Evolutionary conservation across 495 filamentous ascomycete genomes (phyloP).

Genomic region (Eremomyces bilateralis): DNA sequence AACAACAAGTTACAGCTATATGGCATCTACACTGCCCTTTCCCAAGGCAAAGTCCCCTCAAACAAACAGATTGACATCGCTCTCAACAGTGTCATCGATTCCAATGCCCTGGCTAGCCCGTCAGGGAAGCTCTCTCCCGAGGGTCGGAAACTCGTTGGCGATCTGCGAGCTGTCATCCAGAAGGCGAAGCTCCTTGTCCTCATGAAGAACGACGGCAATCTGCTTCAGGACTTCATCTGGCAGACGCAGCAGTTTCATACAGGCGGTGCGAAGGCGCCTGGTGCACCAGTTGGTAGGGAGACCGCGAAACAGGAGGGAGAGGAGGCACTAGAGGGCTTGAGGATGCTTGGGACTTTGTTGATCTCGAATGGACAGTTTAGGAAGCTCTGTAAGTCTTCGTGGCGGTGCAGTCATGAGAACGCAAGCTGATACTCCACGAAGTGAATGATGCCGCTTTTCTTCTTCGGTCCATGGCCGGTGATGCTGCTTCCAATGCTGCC

Average conservation of each 20-base stretch:
- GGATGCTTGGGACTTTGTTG: slow-evolving; percentile 69
- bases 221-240: slow-evolving; percentile 94
- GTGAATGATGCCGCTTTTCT: slow-evolving; percentile 74
- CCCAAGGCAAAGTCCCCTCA: slow-evolving; percentile 77
- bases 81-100: slow-evolving; percentile 59
- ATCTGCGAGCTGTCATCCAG: slow-evolving; percentile 64
- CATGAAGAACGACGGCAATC: slow-evolving; percentile 84
- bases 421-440: slow-evolving; percentile 20
- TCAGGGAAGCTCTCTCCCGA: slow-evolving; percentile 64
- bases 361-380: slow-evolving; percentile 94
- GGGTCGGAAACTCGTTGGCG: slow-evolving; percentile 51
- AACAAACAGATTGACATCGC: slow-evolving; percentile 95
- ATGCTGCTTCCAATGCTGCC: slow-evolving; percentile 71
- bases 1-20: slow-evolving; percentile 90
- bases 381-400: slow-evolving; percentile 51
- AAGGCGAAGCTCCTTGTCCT: slow-evolving; percentile 76
- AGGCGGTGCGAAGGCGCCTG: slow-evolving; percentile 34
- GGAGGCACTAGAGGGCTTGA: slow-evolving; percentile 63
- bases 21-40: slow-evolving; percentile 76
- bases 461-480: slow-evolving; percentile 72
- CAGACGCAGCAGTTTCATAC: slow-evolving; percentile 49
- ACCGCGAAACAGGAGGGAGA: slow-evolving; percentile 61
- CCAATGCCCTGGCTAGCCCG: slow-evolving; percentile 42
- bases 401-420: not conserved
- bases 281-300: slow-evolving; percentile 48